Evolutionary conservation across 768 basidiomycete species (phyloP).

Genomic region (Lactifluus pinguis): DNA sequence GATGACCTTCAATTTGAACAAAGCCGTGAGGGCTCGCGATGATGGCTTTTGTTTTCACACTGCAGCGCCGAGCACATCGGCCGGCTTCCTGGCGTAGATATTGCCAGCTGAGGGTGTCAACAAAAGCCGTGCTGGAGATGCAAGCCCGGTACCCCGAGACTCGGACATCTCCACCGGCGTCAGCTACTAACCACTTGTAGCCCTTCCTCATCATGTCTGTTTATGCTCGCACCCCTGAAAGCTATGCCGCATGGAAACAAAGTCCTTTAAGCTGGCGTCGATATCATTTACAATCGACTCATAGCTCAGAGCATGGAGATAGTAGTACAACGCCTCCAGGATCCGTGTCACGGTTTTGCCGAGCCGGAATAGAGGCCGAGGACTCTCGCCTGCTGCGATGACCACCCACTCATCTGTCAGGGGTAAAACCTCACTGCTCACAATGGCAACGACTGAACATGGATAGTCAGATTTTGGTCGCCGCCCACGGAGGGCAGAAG

Average conservation of each 20-base stretch:
- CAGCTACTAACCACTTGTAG: neutral
- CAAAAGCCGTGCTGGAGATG: neutral
- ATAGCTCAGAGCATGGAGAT: neutral
- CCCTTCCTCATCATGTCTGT: neutral
- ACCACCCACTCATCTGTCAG: neutral
- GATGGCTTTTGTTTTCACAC: neutral
- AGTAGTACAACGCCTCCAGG: neutral
- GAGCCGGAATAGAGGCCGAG: neutral
- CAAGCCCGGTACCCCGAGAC: neutral
- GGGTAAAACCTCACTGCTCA: neutral
- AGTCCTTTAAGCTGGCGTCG: neutral
- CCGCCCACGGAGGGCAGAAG: neutral
- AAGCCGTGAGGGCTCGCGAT: neutral
- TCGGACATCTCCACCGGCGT: too few species aligned
- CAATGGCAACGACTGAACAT: neutral
- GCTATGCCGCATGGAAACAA: constrained; percentile 1
- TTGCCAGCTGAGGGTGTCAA: neutral
- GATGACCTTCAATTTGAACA: neutral
- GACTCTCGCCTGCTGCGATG: neutral
- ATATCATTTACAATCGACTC: neutral
- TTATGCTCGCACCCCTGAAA: constrained; percentile 1
- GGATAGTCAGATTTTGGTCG: neutral
- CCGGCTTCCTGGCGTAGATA: too few species aligned
- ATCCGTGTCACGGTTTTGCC: neutral
- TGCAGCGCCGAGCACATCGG: too few species aligned